A percentile compares a stretch with the other conserved stretches of the same genome.
Conservation (phyloP, 1,284 basidiomycete genomes). For the Ustilago crameri region DNA sequence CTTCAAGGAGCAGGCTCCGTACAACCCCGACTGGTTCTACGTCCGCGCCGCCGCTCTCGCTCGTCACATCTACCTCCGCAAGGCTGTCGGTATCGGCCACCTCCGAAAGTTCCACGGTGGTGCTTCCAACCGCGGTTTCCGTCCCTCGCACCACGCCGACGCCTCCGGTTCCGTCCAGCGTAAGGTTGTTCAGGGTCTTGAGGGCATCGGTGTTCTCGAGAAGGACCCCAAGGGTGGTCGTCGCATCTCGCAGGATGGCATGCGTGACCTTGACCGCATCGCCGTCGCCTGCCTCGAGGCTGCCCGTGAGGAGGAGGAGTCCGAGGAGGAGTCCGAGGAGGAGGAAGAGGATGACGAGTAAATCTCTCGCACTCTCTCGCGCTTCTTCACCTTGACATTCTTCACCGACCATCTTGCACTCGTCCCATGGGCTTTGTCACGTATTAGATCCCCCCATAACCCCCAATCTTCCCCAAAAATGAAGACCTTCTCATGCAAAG, state of each 20-base stretch:
- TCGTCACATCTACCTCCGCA: constrained; percentile 99
- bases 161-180: constrained; percentile 76
- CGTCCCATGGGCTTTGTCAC: background rate
- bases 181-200: constrained; percentile 88
- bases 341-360: constrained; percentile 60
- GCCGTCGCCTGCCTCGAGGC: constrained; percentile 94
- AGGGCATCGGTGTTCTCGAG: constrained; percentile 99
- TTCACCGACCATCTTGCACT: background rate
- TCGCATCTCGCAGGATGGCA: constrained; percentile 95
- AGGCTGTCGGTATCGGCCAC: constrained; percentile 95
- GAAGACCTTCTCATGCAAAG: background rate
- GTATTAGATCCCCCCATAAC: background rate
- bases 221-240: constrained; percentile 90
- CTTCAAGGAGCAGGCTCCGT: constrained; percentile 98
- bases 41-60: constrained; percentile 97
- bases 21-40: constrained; percentile 99
- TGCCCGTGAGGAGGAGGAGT: constrained; percentile 84
- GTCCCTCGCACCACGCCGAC: constrained; percentile 89
- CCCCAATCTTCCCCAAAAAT: constrained; percentile 1
- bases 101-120: constrained; percentile 97
- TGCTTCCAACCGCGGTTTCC: constrained; percentile 87
- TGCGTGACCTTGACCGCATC: constrained; percentile 96
- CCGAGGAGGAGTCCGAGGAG: constrained; percentile 82
- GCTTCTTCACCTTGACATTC: background rate
- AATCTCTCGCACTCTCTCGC: constrained; percentile 8